These are phyloP conservation scores for Cucumis sativus DNA, from an alignment of 306 rosid species.

Conservation along the genomic window Cucumber_9930_V3 NC_026655.2:20196501-20197000, in stretches of 20 bases:
- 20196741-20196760: neutral
- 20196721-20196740: neutral
- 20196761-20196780: constrained; percentile 41
- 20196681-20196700: neutral
- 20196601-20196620: neutral
- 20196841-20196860: constrained; percentile 95
- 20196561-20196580: neutral
- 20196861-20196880: constrained; percentile 62
- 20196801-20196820: constrained; percentile 87
- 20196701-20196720: neutral
- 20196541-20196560: neutral
- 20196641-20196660: neutral
- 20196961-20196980: constrained; percentile 94
- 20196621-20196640: neutral
- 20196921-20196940: constrained; percentile 92
- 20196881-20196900: constrained; percentile 99
- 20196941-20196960: constrained; percentile 80
- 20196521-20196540: constrained; percentile 89
- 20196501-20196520: constrained; percentile 92
- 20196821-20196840: constrained; percentile 69
- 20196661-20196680: neutral
- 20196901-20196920: constrained; percentile 98
- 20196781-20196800: constrained; percentile 82
- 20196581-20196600: neutral
- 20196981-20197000: constrained; percentile 85